Base-by-base conservation (phyloP, 192 early-diverging fungal species). In the Diversispora epigaea region DNA sequence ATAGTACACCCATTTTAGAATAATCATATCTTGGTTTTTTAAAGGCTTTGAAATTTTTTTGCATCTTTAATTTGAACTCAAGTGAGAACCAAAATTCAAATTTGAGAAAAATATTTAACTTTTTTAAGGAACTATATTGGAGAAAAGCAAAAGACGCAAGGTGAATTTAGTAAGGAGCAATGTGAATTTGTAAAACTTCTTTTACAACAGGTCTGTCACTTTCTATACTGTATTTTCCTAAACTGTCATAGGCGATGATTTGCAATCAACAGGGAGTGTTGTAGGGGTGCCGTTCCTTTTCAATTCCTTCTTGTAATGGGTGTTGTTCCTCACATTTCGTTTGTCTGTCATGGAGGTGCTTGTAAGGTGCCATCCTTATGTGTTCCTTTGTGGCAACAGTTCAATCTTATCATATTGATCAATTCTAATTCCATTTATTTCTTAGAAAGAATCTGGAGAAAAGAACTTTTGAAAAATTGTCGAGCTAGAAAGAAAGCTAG, bases 201-300 rank as follows among this genome's bases (percentile, higher is more conserved):
- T 65, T 65, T 65, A 65, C 8, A 65, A 65, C 32, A 65, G 32
- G 32, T 65, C 8, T 65, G 32, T 39, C 63, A 65, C 63, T 14
- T 65, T 65, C 41, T 65, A 65, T 65, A 65, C 39, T 65, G 63
- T 65, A 65, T 65, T 65, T 65, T 65, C 39, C 32, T 65, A 25
- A 65, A 65, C 63, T 65, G 63, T 65, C 15, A 65, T 32, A 65
- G 63, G 32, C 7, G 32, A 65, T 65, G 32, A n/a, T n/a, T 21
- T 65, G 63, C 32, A 17, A 65, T 8, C 63, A 0, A 65, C 15
- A 39, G 21, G 21, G 60, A 19, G 60, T 62, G 60, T 62, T 62
- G 21, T 62, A 65, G 63, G 63, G 4, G 63, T 4, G 32, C 40
- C 63, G 41, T 45, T 65, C 4, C 32, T 65, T 39, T 39, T 45